Evolutionary conservation across 2,329 filamentous ascomycete species (phyloP).

Genomic region (Alternaria panax): DNA sequence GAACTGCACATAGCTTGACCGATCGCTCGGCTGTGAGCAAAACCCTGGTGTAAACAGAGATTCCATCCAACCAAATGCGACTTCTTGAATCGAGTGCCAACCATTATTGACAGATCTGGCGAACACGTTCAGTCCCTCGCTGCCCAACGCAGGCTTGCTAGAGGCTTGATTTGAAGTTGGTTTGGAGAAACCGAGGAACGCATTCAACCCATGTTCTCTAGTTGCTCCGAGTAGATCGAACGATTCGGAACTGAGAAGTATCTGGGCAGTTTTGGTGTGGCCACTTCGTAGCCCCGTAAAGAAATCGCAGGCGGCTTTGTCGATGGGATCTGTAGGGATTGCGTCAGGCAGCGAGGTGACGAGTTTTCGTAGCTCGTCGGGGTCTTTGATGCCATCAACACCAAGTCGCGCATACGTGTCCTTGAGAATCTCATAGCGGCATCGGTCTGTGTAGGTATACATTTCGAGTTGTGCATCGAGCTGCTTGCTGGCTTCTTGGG

Average conservation of each 20-base stretch:
- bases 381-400: slow-evolving; percentile 55
- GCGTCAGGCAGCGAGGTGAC: slow-evolving; percentile 27
- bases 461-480: slow-evolving; percentile 63
- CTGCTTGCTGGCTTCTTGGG: slow-evolving; percentile 62
- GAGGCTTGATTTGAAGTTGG: slow-evolving; percentile 52
- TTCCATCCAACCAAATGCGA: slow-evolving; percentile 63
- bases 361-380: slow-evolving; percentile 47
- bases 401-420: slow-evolving; percentile 61
- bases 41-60: slow-evolving; percentile 56
- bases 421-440: slow-evolving; percentile 62
- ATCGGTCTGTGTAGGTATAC: slow-evolving; percentile 64
- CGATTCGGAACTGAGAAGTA: slow-evolving; percentile 58
- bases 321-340: slow-evolving; percentile 25
- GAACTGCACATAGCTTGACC: slow-evolving; percentile 61
- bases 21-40: slow-evolving; percentile 24
- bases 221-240: slow-evolving; percentile 59
- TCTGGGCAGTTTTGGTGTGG: slow-evolving; percentile 54
- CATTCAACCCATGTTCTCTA: slow-evolving; percentile 59
- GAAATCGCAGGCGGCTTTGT: slow-evolving; percentile 54
- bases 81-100: slow-evolving; percentile 59
- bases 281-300: slow-evolving; percentile 47
- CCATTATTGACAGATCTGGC: slow-evolving; percentile 55
- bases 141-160: slow-evolving; percentile 50
- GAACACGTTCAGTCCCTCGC: slow-evolving; percentile 52
- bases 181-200: slow-evolving; percentile 65